Base-by-base conservation (phyloP, 2,329 filamentous ascomycete genomes). In the Penicillium paneum region DNA sequence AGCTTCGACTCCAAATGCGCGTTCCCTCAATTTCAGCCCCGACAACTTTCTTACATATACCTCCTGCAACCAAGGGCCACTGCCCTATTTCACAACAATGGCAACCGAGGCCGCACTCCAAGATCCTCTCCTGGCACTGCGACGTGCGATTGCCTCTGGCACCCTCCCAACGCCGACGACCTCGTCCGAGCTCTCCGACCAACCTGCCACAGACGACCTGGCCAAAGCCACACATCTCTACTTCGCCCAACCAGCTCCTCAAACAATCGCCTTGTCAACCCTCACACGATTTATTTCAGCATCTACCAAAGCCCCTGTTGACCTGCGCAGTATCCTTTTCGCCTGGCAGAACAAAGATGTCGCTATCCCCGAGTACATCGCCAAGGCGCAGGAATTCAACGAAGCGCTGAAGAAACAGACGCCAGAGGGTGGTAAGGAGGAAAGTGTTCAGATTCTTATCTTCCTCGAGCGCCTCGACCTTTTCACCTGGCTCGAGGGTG, bases 271-370 rank as follows among this genome's bases (percentile, higher is more conserved):
- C 1, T 83, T 96, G 61, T 85, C 83, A 47, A 81, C 83, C 13
- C 81, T 87, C 10, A 99, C 94, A 63, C 90, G 94, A 65, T 97
- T 97, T 78, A 82, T 89, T 57, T 92, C 90, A n/a, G 83, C 84
- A 55, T 83, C 85, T 44, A 74, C 74, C 65, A 81, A 83, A 44
- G 79, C 81, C 52, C 81, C 88, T 5, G 86, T 96, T 66, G 90
- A 97, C 71, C 80, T 99, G 64, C 91, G 94, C 70, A 94, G 89
- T 71, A 93, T 97, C 75, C 97, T 93, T 79, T 96, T 97, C 70
- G 91, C 91, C 52, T 99, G 91, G 91, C 81, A 90, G 67, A 95
- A 97, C 76, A 91, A 91, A 73, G 93, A 97, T 77, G 85, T 88
- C 52, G 85, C 88, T 51, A 91, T 96, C 62, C 89, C 90, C 11